Percentiles rank a stretch among this genome's conserved stretches.
Conservation (phyloP, 2,329 filamentous ascomycete species). For the Cercospora berteroae region DNA sequence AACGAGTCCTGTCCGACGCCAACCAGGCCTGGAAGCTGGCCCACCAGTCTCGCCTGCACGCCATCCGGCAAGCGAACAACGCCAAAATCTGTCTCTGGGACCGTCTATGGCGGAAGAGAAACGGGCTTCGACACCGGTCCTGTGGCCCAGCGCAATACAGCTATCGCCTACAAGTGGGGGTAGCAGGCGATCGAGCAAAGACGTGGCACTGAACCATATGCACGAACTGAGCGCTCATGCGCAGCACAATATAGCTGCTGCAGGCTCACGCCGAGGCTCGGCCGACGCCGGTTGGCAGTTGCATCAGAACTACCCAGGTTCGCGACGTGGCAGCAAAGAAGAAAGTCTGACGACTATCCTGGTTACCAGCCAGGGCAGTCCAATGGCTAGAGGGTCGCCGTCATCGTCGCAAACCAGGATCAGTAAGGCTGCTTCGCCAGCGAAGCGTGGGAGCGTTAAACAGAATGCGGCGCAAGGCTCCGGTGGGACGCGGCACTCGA, state of each 20-base stretch:
- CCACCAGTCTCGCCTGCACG: slow-evolving; percentile 15
- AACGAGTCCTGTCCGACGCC: slow-evolving; percentile 25
- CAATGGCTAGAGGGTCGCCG: slow-evolving; percentile 27
- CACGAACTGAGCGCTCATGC: slow-evolving; percentile 34
- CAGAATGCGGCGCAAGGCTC: slow-evolving; percentile 15
- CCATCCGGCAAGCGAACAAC: slow-evolving; percentile 31
- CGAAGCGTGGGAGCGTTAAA: slow-evolving; percentile 25
- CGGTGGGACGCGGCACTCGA: slow-evolving; percentile 25
- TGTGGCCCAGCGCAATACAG: slow-evolving; percentile 23
- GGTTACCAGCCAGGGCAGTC: slow-evolving; percentile 35
- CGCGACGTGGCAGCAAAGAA: slow-evolving; percentile 37
- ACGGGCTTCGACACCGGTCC: slow-evolving; percentile 29
- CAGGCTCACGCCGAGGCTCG: slow-evolving; percentile 36
- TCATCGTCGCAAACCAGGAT: slow-evolving; percentile 22
- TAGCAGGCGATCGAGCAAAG: slow-evolving; percentile 39
- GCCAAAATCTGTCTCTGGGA: slow-evolving; percentile 28
- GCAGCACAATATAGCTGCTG: slow-evolving; percentile 30
- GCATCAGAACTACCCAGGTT: slow-evolving; percentile 36
- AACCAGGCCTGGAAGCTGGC: slow-evolving; percentile 18
- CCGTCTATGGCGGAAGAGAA: slow-evolving; percentile 25
- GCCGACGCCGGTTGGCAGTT: slow-evolving; percentile 37
- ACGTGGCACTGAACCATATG: slow-evolving; percentile 38
- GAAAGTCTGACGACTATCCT: slow-evolving; percentile 39
- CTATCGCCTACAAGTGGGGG: slow-evolving; percentile 29
- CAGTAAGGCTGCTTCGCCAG: slow-evolving; percentile 23